These are phyloP conservation scores for Apiotrichum sp. DNA, from an alignment of 1,284 basidiomycete species.

Conservation along the genomic window DNA sequence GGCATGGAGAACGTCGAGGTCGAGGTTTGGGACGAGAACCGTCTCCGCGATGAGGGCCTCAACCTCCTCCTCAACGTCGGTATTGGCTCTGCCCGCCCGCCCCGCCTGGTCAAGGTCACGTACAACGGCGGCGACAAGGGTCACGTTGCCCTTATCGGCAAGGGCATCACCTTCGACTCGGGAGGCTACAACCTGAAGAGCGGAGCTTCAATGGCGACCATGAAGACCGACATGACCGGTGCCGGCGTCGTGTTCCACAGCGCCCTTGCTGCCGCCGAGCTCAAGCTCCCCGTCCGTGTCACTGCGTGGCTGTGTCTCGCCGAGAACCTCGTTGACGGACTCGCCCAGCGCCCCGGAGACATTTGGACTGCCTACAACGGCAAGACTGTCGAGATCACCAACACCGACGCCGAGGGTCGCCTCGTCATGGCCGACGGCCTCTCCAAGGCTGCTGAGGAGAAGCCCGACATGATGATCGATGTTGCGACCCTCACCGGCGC, in stretches of 20 bases:
- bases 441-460: neutral
- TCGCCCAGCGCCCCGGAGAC: constrained; percentile 7
- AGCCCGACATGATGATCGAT: constrained; percentile 11
- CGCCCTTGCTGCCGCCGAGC: constrained; percentile 11
- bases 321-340: constrained; percentile 9
- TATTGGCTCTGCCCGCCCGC: neutral
- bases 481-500: constrained; percentile 17
- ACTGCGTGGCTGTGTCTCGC: constrained; percentile 11
- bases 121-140: constrained; percentile 7
- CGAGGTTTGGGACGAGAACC: constrained; percentile 13
- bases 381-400: constrained; percentile 7
- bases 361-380: constrained; percentile 7
- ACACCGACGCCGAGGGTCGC: constrained; percentile 14
- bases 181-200: constrained; percentile 9
- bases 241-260: constrained; percentile 8
- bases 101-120: constrained; percentile 10
- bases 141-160: constrained; percentile 10
- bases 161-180: constrained; percentile 13
- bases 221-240: constrained; percentile 14
- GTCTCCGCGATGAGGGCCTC: constrained; percentile 2
- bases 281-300: constrained; percentile 5
- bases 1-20: constrained; percentile 7
- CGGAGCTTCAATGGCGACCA: neutral
- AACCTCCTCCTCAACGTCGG: constrained; percentile 3
- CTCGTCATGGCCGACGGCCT: constrained; percentile 14